Evolutionary conservation across 495 filamentous ascomycete species (phyloP).

Genomic region (Lepraria neglecta): DNA sequence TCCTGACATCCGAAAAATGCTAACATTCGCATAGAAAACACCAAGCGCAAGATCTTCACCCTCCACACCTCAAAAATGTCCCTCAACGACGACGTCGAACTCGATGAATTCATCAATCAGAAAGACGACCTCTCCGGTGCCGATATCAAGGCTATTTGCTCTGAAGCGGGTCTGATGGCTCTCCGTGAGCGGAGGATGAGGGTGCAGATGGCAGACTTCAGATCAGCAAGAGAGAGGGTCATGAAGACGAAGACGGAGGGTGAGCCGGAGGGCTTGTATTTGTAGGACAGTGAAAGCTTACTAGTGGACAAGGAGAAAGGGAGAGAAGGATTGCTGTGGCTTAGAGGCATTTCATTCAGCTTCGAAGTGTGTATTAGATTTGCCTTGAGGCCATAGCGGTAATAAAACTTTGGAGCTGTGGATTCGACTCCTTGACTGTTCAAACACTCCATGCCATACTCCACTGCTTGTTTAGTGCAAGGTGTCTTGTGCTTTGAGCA

Average conservation of each 20-base stretch:
- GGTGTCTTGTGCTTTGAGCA: too few species aligned
- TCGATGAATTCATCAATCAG: slow-evolving; percentile 97
- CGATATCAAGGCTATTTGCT: slow-evolving; percentile 98
- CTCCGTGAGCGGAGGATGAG: slow-evolving; percentile 93
- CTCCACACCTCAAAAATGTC: slow-evolving; percentile 99
- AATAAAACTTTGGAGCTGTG: slow-evolving; percentile 4
- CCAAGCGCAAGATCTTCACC: slow-evolving; percentile 99
- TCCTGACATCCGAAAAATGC: slow-evolving; percentile 10
- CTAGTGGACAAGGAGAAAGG: not conserved
- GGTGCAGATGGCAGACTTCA: slow-evolving; percentile 98
- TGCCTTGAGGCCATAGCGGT: not conserved
- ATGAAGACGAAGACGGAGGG: slow-evolving; percentile 98
- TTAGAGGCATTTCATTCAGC: not conserved
- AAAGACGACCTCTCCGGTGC: slow-evolving; percentile 97
- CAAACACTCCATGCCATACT: not conserved
- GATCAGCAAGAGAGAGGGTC: slow-evolving; percentile 84
- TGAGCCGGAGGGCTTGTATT: slow-evolving; percentile 95
- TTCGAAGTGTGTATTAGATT: slow-evolving; percentile 12
- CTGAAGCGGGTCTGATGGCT: slow-evolving; percentile 92
- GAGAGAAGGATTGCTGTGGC: not conserved
- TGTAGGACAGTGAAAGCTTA: slow-evolving; percentile 50
- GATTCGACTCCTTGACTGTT: not conserved
- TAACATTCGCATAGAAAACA: slow-evolving; percentile 63
- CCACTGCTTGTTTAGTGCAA: not conserved
- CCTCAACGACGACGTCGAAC: slow-evolving; percentile 85